phyloP scores from a whole-genome alignment of 352 stramenopile genomes.

The Phytopythium vexans region DNA sequence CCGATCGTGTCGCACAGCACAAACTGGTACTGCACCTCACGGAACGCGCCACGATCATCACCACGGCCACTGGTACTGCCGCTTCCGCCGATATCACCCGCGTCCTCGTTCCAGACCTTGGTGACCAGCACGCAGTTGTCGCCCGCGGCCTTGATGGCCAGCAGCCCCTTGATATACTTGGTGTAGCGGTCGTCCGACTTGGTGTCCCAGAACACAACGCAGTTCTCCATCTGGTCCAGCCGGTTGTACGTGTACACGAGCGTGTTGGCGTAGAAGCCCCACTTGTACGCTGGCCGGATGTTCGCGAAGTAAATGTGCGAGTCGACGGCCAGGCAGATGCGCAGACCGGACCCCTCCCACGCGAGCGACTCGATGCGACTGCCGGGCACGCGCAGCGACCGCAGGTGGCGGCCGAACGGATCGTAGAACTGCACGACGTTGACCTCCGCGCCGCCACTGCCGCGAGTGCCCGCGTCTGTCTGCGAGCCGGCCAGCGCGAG shows the following conservation, averaged over 20 bases:
- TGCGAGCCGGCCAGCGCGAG: constrained; percentile 83
- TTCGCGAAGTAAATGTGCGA: constrained; percentile 96
- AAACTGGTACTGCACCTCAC: constrained; percentile 78
- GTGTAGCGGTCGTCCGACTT: constrained; percentile 82
- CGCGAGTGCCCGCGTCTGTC: constrained; percentile 25
- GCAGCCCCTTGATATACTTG: constrained; percentile 83
- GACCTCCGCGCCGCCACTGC: constrained; percentile 51
- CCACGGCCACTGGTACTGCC: constrained; percentile 10
- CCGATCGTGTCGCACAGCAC: constrained; percentile 87
- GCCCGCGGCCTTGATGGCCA: constrained; percentile 74
- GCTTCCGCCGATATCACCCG: constrained; percentile 25
- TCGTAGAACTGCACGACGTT: constrained; percentile 93
- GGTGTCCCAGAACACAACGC: constrained; percentile 91
- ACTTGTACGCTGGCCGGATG: constrained; percentile 91
- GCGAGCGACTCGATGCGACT: constrained; percentile 83
- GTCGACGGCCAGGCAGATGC: constrained; percentile 92
- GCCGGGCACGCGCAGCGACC: constrained; percentile 87
- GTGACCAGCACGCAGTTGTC: constrained; percentile 87
- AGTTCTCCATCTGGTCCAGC: constrained; percentile 84
- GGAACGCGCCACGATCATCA: constrained; percentile 24
- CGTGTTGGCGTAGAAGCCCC: constrained; percentile 88
- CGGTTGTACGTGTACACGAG: constrained; percentile 91
- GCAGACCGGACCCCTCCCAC: constrained; percentile 90
- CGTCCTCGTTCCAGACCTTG: constrained; percentile 79
- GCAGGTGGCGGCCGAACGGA: constrained; percentile 81